phyloP scores from a whole-genome alignment of 2,329 filamentous ascomycete genomes.

The Colletotrichum caudatum region DNA sequence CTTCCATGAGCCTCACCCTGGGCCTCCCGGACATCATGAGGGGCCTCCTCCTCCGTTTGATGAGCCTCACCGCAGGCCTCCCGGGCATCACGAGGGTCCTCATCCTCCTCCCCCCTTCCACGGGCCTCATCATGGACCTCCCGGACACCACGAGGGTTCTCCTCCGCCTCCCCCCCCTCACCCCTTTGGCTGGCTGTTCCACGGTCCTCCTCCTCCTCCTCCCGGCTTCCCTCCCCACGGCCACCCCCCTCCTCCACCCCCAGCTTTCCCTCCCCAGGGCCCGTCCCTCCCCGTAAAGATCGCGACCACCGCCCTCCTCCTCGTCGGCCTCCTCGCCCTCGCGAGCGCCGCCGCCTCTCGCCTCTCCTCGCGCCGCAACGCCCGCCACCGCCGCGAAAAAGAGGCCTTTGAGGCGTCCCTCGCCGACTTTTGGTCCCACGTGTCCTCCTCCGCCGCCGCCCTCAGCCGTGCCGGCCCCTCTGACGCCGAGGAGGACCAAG shows the following conservation, averaged over 20 bases:
- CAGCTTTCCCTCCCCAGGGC: conserved; percentile 27
- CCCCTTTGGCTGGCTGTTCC: conserved; percentile 31
- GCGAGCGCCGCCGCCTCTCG: conserved; percentile 43
- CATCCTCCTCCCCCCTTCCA: conserved; percentile 38
- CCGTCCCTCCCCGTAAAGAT: conserved; percentile 46
- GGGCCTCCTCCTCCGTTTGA: not conserved
- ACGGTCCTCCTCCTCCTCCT: conserved; percentile 2
- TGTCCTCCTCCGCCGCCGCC: conserved; percentile 48
- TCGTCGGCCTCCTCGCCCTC: conserved; percentile 45
- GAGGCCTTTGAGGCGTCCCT: conserved; percentile 42
- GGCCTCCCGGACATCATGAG: conserved; percentile 44
- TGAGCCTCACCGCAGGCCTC: too few relatives aligned
- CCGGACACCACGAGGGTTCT: conserved; percentile 41
- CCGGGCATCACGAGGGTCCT: conserved; percentile 17
- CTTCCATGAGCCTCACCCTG: conserved; percentile 29
- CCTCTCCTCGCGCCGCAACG: conserved; percentile 34
- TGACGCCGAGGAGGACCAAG: conserved; percentile 50
- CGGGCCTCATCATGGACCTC: conserved; percentile 38
- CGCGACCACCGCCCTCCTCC: conserved; percentile 44
- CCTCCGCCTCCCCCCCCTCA: conserved; percentile 5
- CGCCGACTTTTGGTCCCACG: conserved; percentile 46
- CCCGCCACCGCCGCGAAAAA: conserved; percentile 43
- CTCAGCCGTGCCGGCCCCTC: not conserved
- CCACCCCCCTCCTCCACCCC: conserved; percentile 18
- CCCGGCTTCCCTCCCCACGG: conserved; percentile 8